These are phyloP conservation scores for Podaxis sp. DNA, from an alignment of 768 basidiomycete species.

Conservation along the genomic window DNA sequence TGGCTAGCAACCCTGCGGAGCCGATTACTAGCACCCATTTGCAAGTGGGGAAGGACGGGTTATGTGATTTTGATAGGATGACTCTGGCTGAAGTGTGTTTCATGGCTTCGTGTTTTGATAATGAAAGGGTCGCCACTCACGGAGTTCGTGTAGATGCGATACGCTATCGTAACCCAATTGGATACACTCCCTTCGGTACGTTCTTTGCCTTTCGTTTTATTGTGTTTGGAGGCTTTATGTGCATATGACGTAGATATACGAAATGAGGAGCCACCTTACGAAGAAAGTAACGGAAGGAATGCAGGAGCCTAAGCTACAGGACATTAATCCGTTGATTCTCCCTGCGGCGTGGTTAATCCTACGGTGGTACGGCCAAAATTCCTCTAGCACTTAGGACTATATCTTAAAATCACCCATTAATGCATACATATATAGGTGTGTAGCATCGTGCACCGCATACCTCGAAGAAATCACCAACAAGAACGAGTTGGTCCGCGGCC, in stretches of 20 bases:
- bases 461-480: conserved; percentile 59
- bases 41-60: conserved; percentile 31
- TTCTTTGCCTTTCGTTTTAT: conserved; percentile 3
- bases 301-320: conserved; percentile 52
- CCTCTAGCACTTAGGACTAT: background rate
- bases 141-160: conserved; percentile 42
- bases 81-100: conserved; percentile 32
- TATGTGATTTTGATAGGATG: conserved; percentile 56
- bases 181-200: conserved; percentile 49
- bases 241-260: conserved; percentile 37
- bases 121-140: background rate
- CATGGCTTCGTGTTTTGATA: background rate
- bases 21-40: conserved; percentile 8
- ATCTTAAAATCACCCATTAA: background rate
- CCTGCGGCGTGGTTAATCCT: conserved; percentile 68
- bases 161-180: conserved; percentile 41
- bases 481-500: conserved; percentile 53
- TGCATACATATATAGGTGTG: conserved; percentile 44
- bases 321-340: conserved; percentile 46
- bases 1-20: background rate
- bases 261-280: conserved; percentile 61
- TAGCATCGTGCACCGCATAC: conserved; percentile 72
- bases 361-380: conserved; percentile 46
- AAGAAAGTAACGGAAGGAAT: conserved; percentile 50
- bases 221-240: background rate